Conservation (phyloP, 805 yeast species). For the Metschnikowia colocasiae region DNA sequence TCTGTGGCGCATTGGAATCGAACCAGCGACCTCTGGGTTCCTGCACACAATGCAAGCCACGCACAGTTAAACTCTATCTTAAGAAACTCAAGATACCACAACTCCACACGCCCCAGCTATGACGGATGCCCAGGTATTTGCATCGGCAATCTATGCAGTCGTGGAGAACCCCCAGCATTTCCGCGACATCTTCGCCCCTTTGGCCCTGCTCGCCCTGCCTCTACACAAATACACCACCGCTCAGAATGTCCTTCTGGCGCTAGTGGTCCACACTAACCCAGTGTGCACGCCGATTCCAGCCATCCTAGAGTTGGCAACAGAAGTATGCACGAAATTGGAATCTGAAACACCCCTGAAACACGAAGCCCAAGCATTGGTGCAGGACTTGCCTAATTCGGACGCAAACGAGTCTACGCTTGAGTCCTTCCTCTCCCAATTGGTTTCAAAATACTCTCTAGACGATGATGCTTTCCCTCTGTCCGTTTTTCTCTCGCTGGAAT, state of each 20-base stretch:
- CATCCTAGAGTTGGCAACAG: not conserved
- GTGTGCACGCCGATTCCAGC: conserved; percentile 3
- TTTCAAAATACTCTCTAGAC: not conserved
- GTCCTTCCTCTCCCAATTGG: not conserved
- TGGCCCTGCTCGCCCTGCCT: conserved; percentile 6
- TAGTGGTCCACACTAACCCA: conserved; percentile 13
- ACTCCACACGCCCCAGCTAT: not conserved
- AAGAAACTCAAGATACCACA: not conserved
- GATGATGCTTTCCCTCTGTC: not conserved
- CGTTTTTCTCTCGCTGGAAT: not conserved
- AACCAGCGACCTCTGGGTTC: too few species aligned
- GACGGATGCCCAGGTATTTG: conserved; percentile 12
- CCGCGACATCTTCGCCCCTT: conserved; percentile 3
- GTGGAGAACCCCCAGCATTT: conserved; percentile 7
- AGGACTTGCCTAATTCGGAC: not conserved
- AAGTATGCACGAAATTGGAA: not conserved
- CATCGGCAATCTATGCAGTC: conserved; percentile 7
- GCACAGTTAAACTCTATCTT: not conserved
- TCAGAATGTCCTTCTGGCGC: conserved; percentile 9
- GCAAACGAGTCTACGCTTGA: not conserved
- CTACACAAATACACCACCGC: conserved; percentile 7
- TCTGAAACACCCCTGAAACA: not conserved
- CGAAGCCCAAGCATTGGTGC: not conserved
- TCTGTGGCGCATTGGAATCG: too few species aligned
- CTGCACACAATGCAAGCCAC: not conserved